These are phyloP conservation scores for Apiotrichum sp. DNA, from an alignment of 1,284 basidiomycete species.

Conservation along the genomic window DNA sequence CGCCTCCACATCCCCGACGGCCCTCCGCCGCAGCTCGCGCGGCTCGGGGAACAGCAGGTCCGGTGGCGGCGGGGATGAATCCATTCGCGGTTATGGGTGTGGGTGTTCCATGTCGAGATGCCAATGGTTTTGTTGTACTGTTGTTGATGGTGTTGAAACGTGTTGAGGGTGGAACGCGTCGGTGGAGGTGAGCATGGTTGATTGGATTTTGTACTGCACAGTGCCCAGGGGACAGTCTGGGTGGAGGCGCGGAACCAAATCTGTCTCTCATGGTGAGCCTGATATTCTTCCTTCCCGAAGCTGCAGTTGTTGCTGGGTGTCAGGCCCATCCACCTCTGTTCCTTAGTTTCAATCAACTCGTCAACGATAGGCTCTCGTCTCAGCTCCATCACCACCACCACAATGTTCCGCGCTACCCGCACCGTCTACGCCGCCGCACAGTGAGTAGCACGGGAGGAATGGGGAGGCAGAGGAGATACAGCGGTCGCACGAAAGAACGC, in stretches of 20 bases:
- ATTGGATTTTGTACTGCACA: neutral
- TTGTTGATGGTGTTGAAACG: neutral
- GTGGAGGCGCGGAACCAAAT: too few relatives aligned
- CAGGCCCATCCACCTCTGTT: constrained; percentile 12
- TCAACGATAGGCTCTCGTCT: neutral
- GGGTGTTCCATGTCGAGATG: too few relatives aligned
- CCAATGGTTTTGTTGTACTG: neutral
- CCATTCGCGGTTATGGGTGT: neutral
- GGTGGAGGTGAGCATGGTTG: neutral
- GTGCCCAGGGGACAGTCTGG: neutral
- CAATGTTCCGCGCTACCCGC: constrained; percentile 72
- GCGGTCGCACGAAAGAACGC: neutral
- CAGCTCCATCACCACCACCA: constrained; percentile 1
- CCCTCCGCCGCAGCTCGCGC: neutral
- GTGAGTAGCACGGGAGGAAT: constrained; percentile 20
- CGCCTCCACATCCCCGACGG: neutral
- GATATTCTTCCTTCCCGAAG: constrained; percentile 12
- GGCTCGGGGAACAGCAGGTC: neutral
- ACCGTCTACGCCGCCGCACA: constrained; percentile 52
- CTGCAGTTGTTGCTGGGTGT: constrained; percentile 14
- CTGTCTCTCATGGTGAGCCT: constrained; percentile 3
- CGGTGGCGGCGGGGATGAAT: constrained; percentile 5
- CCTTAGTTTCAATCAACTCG: too few relatives aligned
- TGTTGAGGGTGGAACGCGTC: neutral
- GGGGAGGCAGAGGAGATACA: too few relatives aligned